These are phyloP conservation scores for Babesia bigemina DNA, from an alignment of 169 alveolate species.

Conservation along the genomic window DNA sequence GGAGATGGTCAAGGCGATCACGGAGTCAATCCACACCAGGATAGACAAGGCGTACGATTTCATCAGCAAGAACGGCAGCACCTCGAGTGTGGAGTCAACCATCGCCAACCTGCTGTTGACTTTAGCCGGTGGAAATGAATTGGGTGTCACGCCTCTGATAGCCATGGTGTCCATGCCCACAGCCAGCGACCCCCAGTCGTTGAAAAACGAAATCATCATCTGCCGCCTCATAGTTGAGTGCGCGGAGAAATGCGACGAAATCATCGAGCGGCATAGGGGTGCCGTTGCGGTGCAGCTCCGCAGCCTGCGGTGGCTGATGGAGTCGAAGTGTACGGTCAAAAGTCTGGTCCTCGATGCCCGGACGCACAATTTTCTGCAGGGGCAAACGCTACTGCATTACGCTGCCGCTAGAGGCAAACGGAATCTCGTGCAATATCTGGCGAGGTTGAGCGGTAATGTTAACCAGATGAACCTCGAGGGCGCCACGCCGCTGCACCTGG, in stretches of 20 bases:
- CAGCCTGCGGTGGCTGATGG: constrained; percentile 26
- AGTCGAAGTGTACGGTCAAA: constrained; percentile 23
- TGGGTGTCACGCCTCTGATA: constrained; percentile 75
- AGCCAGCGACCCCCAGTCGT: background rate
- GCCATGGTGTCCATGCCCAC: constrained; percentile 70
- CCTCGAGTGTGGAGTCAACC: constrained; percentile 15
- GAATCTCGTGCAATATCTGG: constrained; percentile 76
- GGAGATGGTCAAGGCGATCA: constrained; percentile 54
- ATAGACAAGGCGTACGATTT: constrained; percentile 16
- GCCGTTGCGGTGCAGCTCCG: background rate
- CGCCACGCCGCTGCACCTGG: constrained; percentile 88
- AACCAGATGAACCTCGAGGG: constrained; percentile 80
- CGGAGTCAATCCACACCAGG: constrained; percentile 24
- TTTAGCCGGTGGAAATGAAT: constrained; percentile 58
- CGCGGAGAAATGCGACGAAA: constrained; percentile 23
- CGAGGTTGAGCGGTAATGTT: constrained; percentile 79
- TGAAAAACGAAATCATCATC: constrained; percentile 42
- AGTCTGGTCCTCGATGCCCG: constrained; percentile 71
- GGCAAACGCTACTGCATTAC: constrained; percentile 82
- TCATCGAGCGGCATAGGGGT: constrained; percentile 11
- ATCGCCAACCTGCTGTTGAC: constrained; percentile 31
- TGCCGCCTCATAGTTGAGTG: constrained; percentile 20
- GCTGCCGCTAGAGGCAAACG: constrained; percentile 86
- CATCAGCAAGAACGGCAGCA: background rate
- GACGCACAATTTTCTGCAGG: constrained; percentile 78